phyloP scores from a whole-genome alignment of 306 rosid genomes.

The Sophora flavescens region DNA sequence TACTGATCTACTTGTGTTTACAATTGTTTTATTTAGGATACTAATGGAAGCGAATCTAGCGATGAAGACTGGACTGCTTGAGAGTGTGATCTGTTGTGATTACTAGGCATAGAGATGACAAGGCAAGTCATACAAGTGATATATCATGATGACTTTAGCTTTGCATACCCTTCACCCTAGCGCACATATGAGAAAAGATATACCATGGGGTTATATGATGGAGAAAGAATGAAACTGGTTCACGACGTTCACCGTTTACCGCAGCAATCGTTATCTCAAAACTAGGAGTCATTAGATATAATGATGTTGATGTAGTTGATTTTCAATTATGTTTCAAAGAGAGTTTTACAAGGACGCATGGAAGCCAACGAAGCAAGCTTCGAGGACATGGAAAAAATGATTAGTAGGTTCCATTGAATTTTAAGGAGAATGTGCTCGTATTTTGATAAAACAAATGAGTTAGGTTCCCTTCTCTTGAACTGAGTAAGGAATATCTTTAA shows the following conservation, averaged over 20 bases:
- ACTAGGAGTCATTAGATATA: background rate
- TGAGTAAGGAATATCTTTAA: too few relatives aligned
- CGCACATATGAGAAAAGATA: conserved; percentile 35
- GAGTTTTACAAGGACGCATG: background rate
- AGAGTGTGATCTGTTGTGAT: conserved; percentile 33
- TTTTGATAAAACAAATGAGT: too few relatives aligned
- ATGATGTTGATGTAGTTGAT: background rate
- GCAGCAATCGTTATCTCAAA: background rate
- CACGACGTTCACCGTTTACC: conserved; percentile 22
- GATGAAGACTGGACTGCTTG: conserved; percentile 75
- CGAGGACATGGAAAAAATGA: too few relatives aligned
- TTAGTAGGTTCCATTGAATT: too few relatives aligned
- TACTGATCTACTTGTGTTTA: conserved; percentile 15
- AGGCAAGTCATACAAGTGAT: conserved; percentile 10
- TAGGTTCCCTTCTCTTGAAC: too few relatives aligned
- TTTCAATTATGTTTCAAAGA: background rate
- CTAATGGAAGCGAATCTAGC: conserved; percentile 52
- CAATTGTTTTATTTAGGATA: conserved; percentile 51
- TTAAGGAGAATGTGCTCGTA: too few relatives aligned
- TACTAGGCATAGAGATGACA: background rate
- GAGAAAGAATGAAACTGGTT: background rate
- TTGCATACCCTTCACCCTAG: background rate
- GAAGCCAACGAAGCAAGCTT: background rate
- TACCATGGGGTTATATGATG: background rate
- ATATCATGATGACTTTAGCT: conserved; percentile 10